phyloP scores from a whole-genome alignment of 129 eudicot species.

The Flaveria trinervia region DNA sequence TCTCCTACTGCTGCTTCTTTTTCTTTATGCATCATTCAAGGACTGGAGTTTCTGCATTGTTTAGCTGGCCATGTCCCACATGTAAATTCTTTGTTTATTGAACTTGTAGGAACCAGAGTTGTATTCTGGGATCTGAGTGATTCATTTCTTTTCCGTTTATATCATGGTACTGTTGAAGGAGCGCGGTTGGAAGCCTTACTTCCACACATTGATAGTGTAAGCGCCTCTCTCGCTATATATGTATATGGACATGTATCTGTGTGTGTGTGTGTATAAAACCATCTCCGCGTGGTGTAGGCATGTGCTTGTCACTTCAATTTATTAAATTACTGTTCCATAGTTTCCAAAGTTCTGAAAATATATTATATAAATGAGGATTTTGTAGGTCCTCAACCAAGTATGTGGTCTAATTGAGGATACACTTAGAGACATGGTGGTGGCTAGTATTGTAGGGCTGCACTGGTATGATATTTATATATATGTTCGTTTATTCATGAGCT shows the following conservation, averaged over 20 bases:
- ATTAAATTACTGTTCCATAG: neutral
- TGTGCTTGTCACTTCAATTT: neutral
- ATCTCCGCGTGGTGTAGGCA: slow-evolving; percentile 17
- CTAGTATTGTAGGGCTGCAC: slow-evolving; percentile 80
- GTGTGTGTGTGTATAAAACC: neutral
- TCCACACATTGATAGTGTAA: slow-evolving; percentile 78
- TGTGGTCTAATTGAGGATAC: slow-evolving; percentile 66
- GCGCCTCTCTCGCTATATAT: slow-evolving; percentile 17
- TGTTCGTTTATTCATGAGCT: neutral
- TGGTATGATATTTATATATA: slow-evolving; percentile 45
- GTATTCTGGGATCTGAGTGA: slow-evolving; percentile 93
- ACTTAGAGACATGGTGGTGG: slow-evolving; percentile 81
- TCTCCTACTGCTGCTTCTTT: neutral
- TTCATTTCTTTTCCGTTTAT: slow-evolving; percentile 59
- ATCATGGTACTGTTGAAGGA: slow-evolving; percentile 77
- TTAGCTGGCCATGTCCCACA: neutral
- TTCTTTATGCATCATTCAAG: neutral
- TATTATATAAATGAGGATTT: slow-evolving; percentile 16
- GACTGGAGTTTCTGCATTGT: neutral
- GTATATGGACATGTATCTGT: neutral
- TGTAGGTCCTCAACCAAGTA: slow-evolving; percentile 72
- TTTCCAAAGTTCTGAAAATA: slow-evolving; percentile 1
- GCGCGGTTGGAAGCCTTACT: slow-evolving; percentile 72
- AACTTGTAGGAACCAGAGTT: slow-evolving; percentile 67
- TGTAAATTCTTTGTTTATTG: slow-evolving; percentile 10